Conservation (phyloP, 441 rosid genomes). For the Mallotus repandus region DNA sequence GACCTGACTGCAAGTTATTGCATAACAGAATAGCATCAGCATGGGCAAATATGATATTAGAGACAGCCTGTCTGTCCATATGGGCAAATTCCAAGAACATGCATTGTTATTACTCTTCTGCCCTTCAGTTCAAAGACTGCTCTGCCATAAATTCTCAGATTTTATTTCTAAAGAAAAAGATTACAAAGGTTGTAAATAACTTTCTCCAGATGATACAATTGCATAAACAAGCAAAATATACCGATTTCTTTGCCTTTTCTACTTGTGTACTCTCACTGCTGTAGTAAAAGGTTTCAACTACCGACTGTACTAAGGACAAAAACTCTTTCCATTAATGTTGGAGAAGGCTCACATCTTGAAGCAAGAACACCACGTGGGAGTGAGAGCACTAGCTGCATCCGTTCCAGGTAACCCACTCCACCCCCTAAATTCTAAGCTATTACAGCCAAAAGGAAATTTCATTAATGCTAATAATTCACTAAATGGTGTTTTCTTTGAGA, state of each 20-base stretch:
- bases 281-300: constrained; percentile 2
- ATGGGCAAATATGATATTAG: constrained; percentile 15
- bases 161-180: background rate
- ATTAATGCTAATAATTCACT: background rate
- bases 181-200: background rate
- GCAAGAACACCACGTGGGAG: constrained; percentile 29
- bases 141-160: too few relatives aligned
- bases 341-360: constrained; percentile 18
- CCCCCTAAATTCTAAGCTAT: background rate
- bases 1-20: background rate
- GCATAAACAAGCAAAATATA: background rate
- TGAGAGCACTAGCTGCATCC: constrained; percentile 28
- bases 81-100: constrained; percentile 24
- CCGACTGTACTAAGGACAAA: background rate
- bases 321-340: constrained; percentile 13
- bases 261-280: background rate
- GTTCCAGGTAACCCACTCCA: constrained; percentile 16
- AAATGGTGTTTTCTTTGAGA: background rate
- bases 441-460: constrained; percentile 2
- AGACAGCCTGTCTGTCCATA: constrained; percentile 27
- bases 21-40: constrained; percentile 11
- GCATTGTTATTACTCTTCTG: constrained; percentile 4
- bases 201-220: too few relatives aligned
- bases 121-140: constrained; percentile 11
- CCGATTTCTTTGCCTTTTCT: background rate